phyloP scores from a whole-genome alignment of 345 rosid species.

The Cochlearia excelsa region DNA sequence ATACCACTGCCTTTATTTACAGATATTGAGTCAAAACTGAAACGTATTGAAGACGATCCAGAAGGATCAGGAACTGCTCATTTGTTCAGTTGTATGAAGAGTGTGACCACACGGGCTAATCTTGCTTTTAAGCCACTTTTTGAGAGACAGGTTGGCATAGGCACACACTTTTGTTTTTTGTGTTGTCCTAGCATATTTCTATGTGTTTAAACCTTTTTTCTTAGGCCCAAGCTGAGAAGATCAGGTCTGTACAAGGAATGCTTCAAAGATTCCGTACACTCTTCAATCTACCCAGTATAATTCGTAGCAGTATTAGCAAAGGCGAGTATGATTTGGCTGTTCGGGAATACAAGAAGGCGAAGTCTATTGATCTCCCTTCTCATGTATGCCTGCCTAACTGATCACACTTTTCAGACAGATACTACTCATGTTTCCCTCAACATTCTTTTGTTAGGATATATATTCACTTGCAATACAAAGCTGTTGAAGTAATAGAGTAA shows the following conservation, averaged over 20 bases:
- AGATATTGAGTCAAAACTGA: slow-evolving; percentile 96
- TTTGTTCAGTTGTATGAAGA: slow-evolving; percentile 72
- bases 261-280: slow-evolving; percentile 94
- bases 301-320: slow-evolving; percentile 87
- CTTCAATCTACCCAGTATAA: slow-evolving; percentile 93
- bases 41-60: slow-evolving; percentile 92
- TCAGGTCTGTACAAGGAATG: slow-evolving; percentile 98
- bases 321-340: slow-evolving; percentile 97
- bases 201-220: slow-evolving; percentile 21
- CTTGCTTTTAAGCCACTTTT: slow-evolving; percentile 91
- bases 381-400: slow-evolving; percentile 56
- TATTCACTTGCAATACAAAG: slow-evolving; percentile 19
- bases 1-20: slow-evolving; percentile 25
- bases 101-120: slow-evolving; percentile 74
- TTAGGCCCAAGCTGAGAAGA: slow-evolving; percentile 98
- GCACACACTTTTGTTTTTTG: not conserved
- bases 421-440: slow-evolving; percentile 7
- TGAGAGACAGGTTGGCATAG: slow-evolving; percentile 84
- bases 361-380: slow-evolving; percentile 91
- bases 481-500: slow-evolving; percentile 16
- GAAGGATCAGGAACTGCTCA: slow-evolving; percentile 96
- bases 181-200: slow-evolving; percentile 20
- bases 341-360: slow-evolving; percentile 97
- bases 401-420: slow-evolving; percentile 21
- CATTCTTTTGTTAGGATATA: not conserved